Evolutionary conservation across 352 stramenopile genomes (phyloP).

Genomic region (Pythium brachiatum): DNA sequence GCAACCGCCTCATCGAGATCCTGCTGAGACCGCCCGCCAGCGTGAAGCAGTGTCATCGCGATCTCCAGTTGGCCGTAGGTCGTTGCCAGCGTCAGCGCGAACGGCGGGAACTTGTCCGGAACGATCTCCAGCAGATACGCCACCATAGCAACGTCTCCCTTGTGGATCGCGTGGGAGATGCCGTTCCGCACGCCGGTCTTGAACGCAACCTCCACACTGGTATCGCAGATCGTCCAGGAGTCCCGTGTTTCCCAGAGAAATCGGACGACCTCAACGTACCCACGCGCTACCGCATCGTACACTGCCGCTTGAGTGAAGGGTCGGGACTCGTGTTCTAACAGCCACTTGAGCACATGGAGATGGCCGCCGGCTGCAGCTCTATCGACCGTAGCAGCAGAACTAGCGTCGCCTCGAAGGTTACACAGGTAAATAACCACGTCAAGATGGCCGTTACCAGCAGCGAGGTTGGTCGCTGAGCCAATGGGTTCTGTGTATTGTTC

Average conservation of each 20-base stretch:
- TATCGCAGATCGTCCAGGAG: not conserved
- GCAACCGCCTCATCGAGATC: not conserved
- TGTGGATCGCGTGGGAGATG: slow-evolving; percentile 1
- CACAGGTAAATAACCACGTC: not conserved
- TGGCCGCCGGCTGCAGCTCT: slow-evolving; percentile 16
- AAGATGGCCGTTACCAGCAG: slow-evolving; percentile 15
- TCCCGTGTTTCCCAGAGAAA: slow-evolving; percentile 21
- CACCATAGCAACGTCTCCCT: slow-evolving; percentile 3
- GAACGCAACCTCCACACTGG: not conserved
- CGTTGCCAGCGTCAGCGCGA: slow-evolving; percentile 13
- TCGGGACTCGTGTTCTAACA: slow-evolving; percentile 7
- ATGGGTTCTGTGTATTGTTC: not conserved
- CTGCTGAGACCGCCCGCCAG: not conserved
- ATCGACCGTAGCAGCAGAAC: not conserved
- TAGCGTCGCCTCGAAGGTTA: not conserved
- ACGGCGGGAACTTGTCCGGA: not conserved
- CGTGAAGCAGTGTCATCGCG: not conserved
- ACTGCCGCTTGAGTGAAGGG: slow-evolving; percentile 6
- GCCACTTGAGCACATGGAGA: slow-evolving; percentile 20
- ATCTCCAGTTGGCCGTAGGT: not conserved
- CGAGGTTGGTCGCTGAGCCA: slow-evolving; percentile 9
- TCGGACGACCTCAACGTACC: slow-evolving; percentile 17
- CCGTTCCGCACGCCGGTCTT: slow-evolving; percentile 1
- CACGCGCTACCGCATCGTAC: slow-evolving; percentile 22
- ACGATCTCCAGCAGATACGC: not conserved